Base-by-base conservation (phyloP, 108 stramenopile species). In the Pseudonitzschia delicatissima region DNA sequence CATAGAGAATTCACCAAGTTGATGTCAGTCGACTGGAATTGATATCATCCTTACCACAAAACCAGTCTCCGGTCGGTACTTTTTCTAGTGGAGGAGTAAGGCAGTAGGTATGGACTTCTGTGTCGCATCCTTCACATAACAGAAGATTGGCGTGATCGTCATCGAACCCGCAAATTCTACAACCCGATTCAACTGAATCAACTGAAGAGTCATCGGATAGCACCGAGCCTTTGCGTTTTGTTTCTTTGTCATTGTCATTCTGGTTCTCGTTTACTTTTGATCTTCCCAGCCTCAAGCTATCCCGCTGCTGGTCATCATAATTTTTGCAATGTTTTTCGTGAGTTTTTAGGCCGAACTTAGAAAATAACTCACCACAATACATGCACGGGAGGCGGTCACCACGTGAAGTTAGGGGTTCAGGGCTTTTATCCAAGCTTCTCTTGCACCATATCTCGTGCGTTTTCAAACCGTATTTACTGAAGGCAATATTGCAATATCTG, bases 61-160 rank as follows among this genome's bases (percentile, higher is more conserved):
- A 84, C 69, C 79, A 88, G 53, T 88, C 84, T 26, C 71, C 84
- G 42, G 83, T 71, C 2, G 87, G 87, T 40, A 88, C 84, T 50
- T 63, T 65, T 27, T 68, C 52, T 64, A 88, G 34, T 18, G 83
- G 80, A 45, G 86, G 86, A 11, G 67, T 68, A 47, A 88, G 48
- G 61, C 87, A 88, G 52, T 88, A 88, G 0, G 77, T 83, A 52
- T 88, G 87, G 66, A 82, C 82, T 60, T 88, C 87, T 62, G 71
- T 82, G 60, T 84, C 82, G 67, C 87, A 88, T n/a, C 72, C 66
- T 60, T 88, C 87, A 58, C 87, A 88, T 12, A 88, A 59, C 9
- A 88, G 58, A 39, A 88, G 67, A 74, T 84, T 82, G 0, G 72
- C 74, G 57, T 88, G 87, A 72, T 88, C 81, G 45, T 79, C 73